Base-by-base conservation (phyloP, 768 basidiomycete species). In the Phylloporus sp. region DNA sequence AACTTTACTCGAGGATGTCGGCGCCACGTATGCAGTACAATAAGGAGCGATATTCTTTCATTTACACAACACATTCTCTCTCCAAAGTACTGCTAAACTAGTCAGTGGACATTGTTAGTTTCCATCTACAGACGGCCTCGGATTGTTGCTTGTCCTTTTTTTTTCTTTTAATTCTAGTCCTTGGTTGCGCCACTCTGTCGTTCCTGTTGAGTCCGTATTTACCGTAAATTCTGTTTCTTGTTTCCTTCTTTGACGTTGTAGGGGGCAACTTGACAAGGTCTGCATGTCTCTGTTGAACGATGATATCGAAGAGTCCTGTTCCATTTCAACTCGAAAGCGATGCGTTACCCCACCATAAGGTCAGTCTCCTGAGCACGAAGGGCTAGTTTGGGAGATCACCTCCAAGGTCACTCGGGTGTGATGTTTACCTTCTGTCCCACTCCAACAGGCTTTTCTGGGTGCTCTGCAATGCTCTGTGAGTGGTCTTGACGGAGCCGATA, bases 21-120 rank as follows among this genome's bases (percentile, higher is more conserved):
- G 57, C 52, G 53, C 61, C 50, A 64, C 61, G 42, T 32, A 57
- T 56, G 58, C 57, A 49, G 69, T 64, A 68, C 62, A 59, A 54
- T 59, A 59, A n/a, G 58, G 64, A 67, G 61, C 54, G 63, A 67
- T 62, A 60, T 67, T 63, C 65, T 52, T 55, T 67, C 63, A 44
- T 64, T 68, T 71, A 65, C 57, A 55, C 63, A 63, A 53, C 56
- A 70, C 67, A 58, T 56, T 69, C 57, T 29, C 57, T 29, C 63
- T 70, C 64, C 56, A 2, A 50, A 43, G 63, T 55, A 63, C 60
- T 49, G 60, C 54, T 59, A n/a, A 45, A 47, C 46, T 65, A 50
- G 57, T 45, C n/a, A n/a, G n/a, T 49, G 63, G 56, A 62, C 61
- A 49, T 60, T 61, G 62, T 62, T 62, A 42, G 44, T 62, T 62